These are phyloP conservation scores for Xylaria palmicola DNA, from an alignment of 495 filamentous ascomycete species.

Conservation along the genomic window DNA sequence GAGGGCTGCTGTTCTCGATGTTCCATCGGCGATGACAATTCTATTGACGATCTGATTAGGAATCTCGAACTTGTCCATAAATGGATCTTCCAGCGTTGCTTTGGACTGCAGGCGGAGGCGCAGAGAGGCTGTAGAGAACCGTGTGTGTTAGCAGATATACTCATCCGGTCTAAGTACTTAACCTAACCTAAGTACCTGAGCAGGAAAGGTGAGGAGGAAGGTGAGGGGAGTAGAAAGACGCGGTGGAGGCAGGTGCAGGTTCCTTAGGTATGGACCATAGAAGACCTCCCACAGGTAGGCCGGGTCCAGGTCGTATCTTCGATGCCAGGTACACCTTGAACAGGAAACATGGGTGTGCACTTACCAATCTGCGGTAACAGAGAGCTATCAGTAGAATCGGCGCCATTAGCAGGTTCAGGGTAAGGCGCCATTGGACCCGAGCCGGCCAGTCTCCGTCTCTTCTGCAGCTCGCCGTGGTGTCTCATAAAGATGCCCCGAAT, in stretches of 20 bases:
- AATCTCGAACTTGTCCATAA: constrained; percentile 14
- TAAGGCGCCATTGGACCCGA: background rate
- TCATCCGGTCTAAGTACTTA: too few species aligned
- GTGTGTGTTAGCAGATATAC: background rate
- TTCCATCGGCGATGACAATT: constrained; percentile 23
- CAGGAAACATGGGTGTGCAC: too few species aligned
- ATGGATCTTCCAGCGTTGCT: background rate
- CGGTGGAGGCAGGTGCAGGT: background rate
- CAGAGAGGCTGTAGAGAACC: background rate
- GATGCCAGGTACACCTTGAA: too few species aligned
- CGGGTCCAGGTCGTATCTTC: background rate
- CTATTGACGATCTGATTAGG: constrained; percentile 14
- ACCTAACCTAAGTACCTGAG: too few species aligned
- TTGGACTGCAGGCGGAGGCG: background rate
- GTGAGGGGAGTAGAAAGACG: too few species aligned
- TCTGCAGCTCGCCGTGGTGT: background rate
- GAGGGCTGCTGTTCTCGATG: constrained; percentile 3
- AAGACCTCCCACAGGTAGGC: too few species aligned
- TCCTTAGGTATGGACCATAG: too few species aligned
- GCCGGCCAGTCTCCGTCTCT: too few species aligned
- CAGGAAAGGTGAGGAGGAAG: too few species aligned
- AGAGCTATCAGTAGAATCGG: background rate
- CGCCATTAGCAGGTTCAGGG: background rate
- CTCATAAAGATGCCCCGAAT: constrained; percentile 5
- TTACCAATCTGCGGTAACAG: background rate